phyloP scores from a whole-genome alignment of 345 rosid genomes.

The Cochlearia excelsa region DNA sequence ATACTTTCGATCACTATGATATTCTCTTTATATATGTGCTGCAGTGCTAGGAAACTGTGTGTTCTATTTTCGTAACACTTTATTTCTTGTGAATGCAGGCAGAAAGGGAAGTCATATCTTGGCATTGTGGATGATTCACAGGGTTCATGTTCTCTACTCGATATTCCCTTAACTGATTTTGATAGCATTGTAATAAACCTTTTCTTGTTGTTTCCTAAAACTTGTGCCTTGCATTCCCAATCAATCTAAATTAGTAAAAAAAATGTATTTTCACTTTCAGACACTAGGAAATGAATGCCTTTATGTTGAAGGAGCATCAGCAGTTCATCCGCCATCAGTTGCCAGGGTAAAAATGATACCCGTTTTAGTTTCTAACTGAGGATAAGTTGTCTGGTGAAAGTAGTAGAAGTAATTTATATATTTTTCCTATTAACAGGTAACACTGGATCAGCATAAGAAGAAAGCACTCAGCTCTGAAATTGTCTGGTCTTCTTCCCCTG shows the following conservation, averaged over 20 bases:
- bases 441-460: constrained; percentile 51
- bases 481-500: constrained; percentile 87
- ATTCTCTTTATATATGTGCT: neutral
- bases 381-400: constrained; percentile 6
- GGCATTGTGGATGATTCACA: constrained; percentile 64
- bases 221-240: constrained; percentile 6
- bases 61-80: constrained; percentile 14
- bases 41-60: neutral
- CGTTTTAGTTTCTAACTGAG: constrained; percentile 1
- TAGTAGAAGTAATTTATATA: constrained; percentile 15
- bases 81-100: constrained; percentile 52
- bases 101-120: constrained; percentile 81
- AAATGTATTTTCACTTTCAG: constrained; percentile 40
- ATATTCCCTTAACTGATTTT: constrained; percentile 84
- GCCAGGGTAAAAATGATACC: constrained; percentile 56
- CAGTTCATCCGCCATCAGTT: constrained; percentile 74
- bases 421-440: constrained; percentile 50
- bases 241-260: constrained; percentile 16
- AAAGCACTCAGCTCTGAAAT: constrained; percentile 55
- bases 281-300: constrained; percentile 59
- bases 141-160: constrained; percentile 65
- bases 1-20: constrained; percentile 4
- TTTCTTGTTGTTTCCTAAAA: constrained; percentile 9
- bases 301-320: constrained; percentile 85
- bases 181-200: constrained; percentile 57